These are phyloP conservation scores for Raphanus hybrid DNA, from an alignment of 441 rosid species.

Conservation along the genomic window DNA sequence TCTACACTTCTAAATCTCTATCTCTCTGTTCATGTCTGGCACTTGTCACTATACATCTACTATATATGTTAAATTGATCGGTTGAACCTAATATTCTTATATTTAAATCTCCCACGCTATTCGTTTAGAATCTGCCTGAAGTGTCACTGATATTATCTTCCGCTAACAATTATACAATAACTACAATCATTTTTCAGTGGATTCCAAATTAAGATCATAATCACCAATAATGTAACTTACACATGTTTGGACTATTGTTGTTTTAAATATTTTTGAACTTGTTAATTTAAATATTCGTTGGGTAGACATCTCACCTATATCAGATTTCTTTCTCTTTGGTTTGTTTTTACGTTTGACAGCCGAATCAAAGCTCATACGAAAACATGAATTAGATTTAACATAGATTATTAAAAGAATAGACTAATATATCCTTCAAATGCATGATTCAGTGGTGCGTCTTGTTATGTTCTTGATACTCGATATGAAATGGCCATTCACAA, in stretches of 20 bases:
- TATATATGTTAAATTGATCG: too few species aligned
- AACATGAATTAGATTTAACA: background rate
- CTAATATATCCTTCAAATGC: background rate
- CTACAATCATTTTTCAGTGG: constrained; percentile 2
- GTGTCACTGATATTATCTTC: too few species aligned
- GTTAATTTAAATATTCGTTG: background rate
- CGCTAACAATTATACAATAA: too few species aligned
- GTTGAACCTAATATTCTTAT: too few species aligned
- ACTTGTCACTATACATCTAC: too few species aligned
- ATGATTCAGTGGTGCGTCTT: background rate
- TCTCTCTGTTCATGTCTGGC: too few species aligned
- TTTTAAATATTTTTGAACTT: background rate
- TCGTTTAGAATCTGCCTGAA: too few species aligned
- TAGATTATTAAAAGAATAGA: background rate
- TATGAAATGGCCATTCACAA: background rate
- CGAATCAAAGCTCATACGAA: background rate
- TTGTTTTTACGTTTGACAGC: background rate
- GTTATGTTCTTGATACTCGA: background rate
- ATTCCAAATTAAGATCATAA: background rate
- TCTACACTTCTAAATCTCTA: too few species aligned
- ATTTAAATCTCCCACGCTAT: too few species aligned
- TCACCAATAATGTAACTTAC: background rate
- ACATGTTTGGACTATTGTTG: background rate
- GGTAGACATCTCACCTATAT: background rate
- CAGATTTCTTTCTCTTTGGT: background rate